Evolutionary conservation across 2,329 filamentous ascomycete species (phyloP).

Genomic region (Ophiostoma tasmaniense): DNA sequence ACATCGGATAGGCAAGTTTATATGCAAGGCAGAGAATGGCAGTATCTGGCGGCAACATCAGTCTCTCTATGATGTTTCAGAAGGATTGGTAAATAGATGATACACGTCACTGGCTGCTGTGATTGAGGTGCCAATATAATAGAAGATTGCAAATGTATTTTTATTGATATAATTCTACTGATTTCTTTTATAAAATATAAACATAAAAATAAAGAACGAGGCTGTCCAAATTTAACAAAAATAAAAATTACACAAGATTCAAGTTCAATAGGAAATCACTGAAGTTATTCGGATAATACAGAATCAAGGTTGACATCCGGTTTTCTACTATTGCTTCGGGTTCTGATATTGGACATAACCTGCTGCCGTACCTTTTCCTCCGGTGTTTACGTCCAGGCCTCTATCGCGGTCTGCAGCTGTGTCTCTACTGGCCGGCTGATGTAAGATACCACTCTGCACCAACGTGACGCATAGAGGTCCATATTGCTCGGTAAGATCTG

Average conservation of each 20-base stretch:
- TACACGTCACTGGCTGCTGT: not conserved
- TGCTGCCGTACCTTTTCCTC: not conserved
- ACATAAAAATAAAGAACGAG: too few species aligned
- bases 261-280: too few species aligned
- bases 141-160: not conserved
- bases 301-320: not conserved
- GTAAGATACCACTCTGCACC: not conserved
- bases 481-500: not conserved
- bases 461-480: not conserved
- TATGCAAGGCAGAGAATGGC: not conserved
- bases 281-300: not conserved
- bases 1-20: not conserved
- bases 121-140: not conserved
- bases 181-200: too few species aligned
- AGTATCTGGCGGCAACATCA: not conserved
- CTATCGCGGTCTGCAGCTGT: not conserved
- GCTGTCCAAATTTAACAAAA: too few species aligned
- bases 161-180: too few species aligned
- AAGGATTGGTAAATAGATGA: conserved; percentile 5
- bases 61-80: not conserved
- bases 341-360: not conserved
- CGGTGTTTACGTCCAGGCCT: not conserved
- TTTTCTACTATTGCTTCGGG: not conserved
- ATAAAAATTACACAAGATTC: too few species aligned
- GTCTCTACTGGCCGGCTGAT: not conserved